A percentile compares a stretch with the other conserved stretches of the same genome.
Evolutionary conservation across 345 rosid species (phyloP).

Genomic region (Populus tremula): DNA sequence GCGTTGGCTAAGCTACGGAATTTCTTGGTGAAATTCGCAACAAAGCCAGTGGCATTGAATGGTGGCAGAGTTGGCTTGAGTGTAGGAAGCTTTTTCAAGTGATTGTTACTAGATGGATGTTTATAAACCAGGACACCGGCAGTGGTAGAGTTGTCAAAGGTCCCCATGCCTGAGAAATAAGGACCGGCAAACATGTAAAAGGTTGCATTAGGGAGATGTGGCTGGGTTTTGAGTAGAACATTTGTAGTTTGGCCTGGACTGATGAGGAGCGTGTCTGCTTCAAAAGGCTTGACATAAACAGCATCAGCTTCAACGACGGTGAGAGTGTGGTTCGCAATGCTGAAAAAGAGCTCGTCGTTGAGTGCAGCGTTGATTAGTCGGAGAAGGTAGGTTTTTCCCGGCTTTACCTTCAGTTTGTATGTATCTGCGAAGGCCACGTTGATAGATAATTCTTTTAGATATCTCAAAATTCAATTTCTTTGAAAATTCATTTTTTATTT

Average conservation of each 20-base stretch:
- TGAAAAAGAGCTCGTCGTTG: constrained; percentile 33
- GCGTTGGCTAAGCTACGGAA: constrained; percentile 21
- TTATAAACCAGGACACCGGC: constrained; percentile 21
- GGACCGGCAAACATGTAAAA: constrained; percentile 26
- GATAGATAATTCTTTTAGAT: no score
- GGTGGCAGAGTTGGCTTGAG: constrained; percentile 21
- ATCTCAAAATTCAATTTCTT: no score
- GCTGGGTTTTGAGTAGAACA: constrained; percentile 27
- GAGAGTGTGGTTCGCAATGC: constrained; percentile 27
- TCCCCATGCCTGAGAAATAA: constrained; percentile 23
- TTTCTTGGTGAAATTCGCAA: constrained; percentile 18
- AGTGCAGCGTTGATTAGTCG: constrained; percentile 33
- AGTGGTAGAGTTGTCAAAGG: constrained; percentile 24
- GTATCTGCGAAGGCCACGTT: constrained; percentile 13
- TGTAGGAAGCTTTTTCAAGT: background rate
- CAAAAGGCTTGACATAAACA: constrained; percentile 23
- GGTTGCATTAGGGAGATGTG: constrained; percentile 23
- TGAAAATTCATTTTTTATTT: no score
- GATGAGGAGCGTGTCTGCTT: constrained; percentile 16
- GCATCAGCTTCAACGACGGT: constrained; percentile 27
- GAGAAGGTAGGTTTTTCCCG: constrained; percentile 30
- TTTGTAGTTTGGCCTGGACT: constrained; percentile 32
- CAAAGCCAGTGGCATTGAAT: constrained; percentile 17
- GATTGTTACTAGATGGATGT: background rate
- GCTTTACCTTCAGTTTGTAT: constrained; percentile 28